Percentiles rank a stretch among this genome's conserved stretches.
Evolutionary conservation across 148 eudicot genomes (phyloP).

Genomic region (Salicornia ramosissima): DNA sequence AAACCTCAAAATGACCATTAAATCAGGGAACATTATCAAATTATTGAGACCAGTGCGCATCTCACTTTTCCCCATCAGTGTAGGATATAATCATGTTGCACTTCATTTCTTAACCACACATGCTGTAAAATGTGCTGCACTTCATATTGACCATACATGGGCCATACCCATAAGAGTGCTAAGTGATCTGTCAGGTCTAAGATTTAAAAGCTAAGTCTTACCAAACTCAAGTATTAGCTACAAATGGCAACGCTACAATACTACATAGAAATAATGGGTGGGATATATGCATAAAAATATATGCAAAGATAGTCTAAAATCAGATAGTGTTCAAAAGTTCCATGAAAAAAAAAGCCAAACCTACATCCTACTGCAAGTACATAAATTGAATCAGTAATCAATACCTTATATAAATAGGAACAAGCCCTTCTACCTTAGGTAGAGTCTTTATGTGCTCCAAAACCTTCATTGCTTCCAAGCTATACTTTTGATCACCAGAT

Average conservation of each 20-base stretch:
- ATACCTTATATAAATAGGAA: constrained; percentile 91
- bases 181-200: not conserved
- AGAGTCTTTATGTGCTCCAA: constrained; percentile 76
- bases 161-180: not conserved
- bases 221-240: not conserved
- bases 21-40: not conserved
- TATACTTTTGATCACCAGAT: constrained; percentile 77
- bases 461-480: constrained; percentile 81
- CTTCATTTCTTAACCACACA: not conserved
- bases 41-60: not conserved
- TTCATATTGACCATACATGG: not conserved
- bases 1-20: not conserved
- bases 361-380: not conserved
- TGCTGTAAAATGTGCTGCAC: not conserved
- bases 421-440: constrained; percentile 90
- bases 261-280: not conserved
- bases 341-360: not conserved
- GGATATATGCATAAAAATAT: not conserved
- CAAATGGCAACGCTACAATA: not conserved
- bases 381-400: not conserved
- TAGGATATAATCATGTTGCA: not conserved
- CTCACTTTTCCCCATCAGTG: not conserved
- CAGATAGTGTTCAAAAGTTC: not conserved
- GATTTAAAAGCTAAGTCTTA: not conserved
- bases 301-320: not conserved